Evolutionary conservation across 2,329 filamentous ascomycete genomes (phyloP), one percentile per base, ranked within the genome.

Genomic region (Fusarium brachygibbosum): DNA sequence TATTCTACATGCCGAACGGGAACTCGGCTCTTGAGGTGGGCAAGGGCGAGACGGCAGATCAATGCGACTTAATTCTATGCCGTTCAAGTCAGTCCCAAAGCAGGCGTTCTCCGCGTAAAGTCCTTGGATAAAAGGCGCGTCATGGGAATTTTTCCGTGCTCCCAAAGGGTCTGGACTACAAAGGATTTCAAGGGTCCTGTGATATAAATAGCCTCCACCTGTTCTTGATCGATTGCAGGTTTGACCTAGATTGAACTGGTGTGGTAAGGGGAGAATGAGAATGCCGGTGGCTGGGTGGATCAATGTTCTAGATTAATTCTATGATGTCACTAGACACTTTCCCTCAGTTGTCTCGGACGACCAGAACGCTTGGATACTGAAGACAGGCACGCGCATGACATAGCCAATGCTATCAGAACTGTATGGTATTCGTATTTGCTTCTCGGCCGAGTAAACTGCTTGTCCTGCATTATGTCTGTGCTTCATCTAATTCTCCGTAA

Each of bases 1-100:
- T 68, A 69, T 68, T 56, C 41, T 37, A 40, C 14, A 13, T 61
- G 59, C 64, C 59, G 48, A 54, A 31, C 60, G 59, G 62, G 7
- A 49, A 58, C 35, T 48, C 59, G 59, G 61, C 62, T 41, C 23
- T 35, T 19, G 3, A 7, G 25, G 28, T 41, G 38, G 38, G 21
- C 21, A 41, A 25, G 29, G 10, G 10, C 28, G 55, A 44, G 16
- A 6, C 17, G 28, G 14, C n/a, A 28, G 19, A 8, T 28, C 28
- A 38, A 53, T 41, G 13, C n/a, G n/a, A n/a, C 29, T 9, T 6
- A 25, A 35, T 38, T 37, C 12, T 21, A 25, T 41, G 25, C 38
- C 14, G n/a, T 16, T 19, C 12, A 16, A 14, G 21, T 29, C n/a
- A 3, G 13, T 9, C 32, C 41, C 25, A 50, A 16, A 29, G 28